phyloP scores from a whole-genome alignment of 441 rosid species.

The Pelargonium cotyledonis region DNA sequence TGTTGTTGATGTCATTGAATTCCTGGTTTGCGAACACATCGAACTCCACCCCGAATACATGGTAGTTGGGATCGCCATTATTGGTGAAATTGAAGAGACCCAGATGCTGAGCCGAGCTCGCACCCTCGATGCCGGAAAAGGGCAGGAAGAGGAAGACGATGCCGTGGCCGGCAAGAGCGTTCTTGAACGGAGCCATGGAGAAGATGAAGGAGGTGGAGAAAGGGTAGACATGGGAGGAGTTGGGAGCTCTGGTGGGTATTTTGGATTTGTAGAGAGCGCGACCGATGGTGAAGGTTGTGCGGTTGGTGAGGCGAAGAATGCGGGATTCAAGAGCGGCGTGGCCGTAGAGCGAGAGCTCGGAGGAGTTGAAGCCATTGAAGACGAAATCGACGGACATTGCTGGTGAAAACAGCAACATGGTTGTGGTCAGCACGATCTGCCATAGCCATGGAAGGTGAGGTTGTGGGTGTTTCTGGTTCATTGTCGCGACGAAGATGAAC shows the following conservation, averaged over 20 bases:
- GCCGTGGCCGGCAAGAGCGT: slow-evolving; percentile 9
- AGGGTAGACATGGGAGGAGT: slow-evolving; percentile 22
- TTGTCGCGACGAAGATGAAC: background rate
- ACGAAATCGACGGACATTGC: slow-evolving; percentile 42
- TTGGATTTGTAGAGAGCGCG: slow-evolving; percentile 43
- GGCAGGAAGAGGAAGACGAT: slow-evolving; percentile 7
- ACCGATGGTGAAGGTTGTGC: slow-evolving; percentile 33
- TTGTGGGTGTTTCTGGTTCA: background rate
- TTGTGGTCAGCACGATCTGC: background rate
- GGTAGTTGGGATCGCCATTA: slow-evolving; percentile 8
- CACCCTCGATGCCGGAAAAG: slow-evolving; percentile 6
- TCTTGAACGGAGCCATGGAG: slow-evolving; percentile 12
- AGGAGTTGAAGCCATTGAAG: slow-evolving; percentile 55
- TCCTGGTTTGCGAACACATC: slow-evolving; percentile 13
- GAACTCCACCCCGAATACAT: slow-evolving; percentile 16
- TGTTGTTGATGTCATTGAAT: slow-evolving; percentile 12
- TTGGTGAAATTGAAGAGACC: slow-evolving; percentile 17
- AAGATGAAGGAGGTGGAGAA: slow-evolving; percentile 19
- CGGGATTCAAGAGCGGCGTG: slow-evolving; percentile 39
- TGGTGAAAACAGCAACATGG: background rate
- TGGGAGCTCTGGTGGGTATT: slow-evolving; percentile 33
- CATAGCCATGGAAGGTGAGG: background rate
- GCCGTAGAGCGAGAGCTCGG: slow-evolving; percentile 37
- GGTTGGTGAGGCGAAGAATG: slow-evolving; percentile 48
- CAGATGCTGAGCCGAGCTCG: slow-evolving; percentile 15